Percentiles rank a stretch among this genome's conserved stretches.
These are phyloP conservation scores for Myxozyma kluyveri DNA, from an alignment of 805 yeast genomes.

Conservation along the genomic window DNA sequence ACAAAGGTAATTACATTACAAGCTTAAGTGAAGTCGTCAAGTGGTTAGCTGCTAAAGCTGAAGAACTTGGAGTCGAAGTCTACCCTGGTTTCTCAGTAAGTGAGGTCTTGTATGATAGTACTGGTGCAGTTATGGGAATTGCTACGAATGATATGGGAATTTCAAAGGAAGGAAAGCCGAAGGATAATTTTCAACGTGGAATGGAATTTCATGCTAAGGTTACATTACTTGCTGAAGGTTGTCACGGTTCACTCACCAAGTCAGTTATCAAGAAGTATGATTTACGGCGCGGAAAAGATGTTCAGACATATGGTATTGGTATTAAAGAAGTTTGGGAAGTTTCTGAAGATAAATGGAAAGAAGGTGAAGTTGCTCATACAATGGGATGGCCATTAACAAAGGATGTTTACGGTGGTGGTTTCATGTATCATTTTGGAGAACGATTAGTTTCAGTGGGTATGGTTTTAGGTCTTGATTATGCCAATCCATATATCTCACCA, in stretches of 20 bases:
- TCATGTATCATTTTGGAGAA: conserved; percentile 95
- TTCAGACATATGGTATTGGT: conserved; percentile 93
- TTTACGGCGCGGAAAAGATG: conserved; percentile 57
- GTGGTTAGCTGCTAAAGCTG: conserved; percentile 83
- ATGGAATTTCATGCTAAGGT: conserved; percentile 93
- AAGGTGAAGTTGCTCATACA: conserved; percentile 80
- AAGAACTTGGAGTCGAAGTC: conserved; percentile 87
- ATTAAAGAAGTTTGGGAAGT: conserved; percentile 98
- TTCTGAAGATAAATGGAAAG: conserved; percentile 69
- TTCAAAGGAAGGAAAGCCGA: conserved; percentile 69
- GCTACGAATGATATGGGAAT: conserved; percentile 94
- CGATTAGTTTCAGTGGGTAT: conserved; percentile 87
- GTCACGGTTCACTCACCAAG: conserved; percentile 91
- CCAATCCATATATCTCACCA: conserved; percentile 93
- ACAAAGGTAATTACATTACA: conserved; percentile 80
- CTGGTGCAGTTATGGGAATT: conserved; percentile 69
- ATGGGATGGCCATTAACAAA: conserved; percentile 81
- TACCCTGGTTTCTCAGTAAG: conserved; percentile 84
- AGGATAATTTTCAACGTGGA: conserved; percentile 85
- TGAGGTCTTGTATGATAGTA: conserved; percentile 54
- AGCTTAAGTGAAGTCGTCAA: conserved; percentile 78
- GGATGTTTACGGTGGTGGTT: conserved; percentile 91
- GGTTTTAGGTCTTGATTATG: conserved; percentile 92
- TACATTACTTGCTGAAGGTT: conserved; percentile 95
- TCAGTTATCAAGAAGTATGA: conserved; percentile 66